Conservation (phyloP, 177 flowering plant genomes). For the Vitis hybrid region DNA sequence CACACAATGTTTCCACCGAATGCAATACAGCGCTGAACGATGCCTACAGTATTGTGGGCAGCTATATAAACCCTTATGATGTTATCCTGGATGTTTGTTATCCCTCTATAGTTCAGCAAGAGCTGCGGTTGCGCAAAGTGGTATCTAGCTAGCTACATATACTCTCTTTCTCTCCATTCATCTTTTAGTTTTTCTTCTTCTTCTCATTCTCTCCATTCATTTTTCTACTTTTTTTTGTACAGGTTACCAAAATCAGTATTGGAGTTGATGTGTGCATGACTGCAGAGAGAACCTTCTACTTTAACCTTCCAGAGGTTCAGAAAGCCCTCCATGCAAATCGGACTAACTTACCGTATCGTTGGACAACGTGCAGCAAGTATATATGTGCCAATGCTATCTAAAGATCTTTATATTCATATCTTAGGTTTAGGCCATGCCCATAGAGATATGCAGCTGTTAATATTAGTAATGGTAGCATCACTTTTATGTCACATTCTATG, state of each 20-base stretch:
- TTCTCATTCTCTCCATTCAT: background rate
- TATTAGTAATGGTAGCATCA: too few relatives aligned
- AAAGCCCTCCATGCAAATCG: slow-evolving; percentile 92
- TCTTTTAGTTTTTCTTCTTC: background rate
- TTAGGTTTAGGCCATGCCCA: too few relatives aligned
- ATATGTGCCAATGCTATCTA: slow-evolving; percentile 15
- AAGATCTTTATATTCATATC: background rate
- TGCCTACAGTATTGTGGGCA: slow-evolving; percentile 65
- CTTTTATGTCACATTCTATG: too few relatives aligned
- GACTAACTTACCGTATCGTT: slow-evolving; percentile 68
- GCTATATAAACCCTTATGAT: slow-evolving; percentile 75
- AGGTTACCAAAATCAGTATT: slow-evolving; percentile 87
- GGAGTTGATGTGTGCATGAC: slow-evolving; percentile 95
- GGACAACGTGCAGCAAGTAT: slow-evolving; percentile 94
- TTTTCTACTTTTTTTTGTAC: slow-evolving; percentile 3
- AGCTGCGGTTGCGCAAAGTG: slow-evolving; percentile 69
- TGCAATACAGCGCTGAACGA: slow-evolving; percentile 54
- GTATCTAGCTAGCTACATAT: slow-evolving; percentile 25
- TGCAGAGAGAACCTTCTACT: slow-evolving; percentile 71
- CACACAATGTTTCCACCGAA: slow-evolving; percentile 53
- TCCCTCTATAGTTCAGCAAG: slow-evolving; percentile 89
- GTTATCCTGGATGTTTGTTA: slow-evolving; percentile 93
- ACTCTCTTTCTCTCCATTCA: too few relatives aligned
- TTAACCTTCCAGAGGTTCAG: slow-evolving; percentile 93
- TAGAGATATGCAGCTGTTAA: too few relatives aligned